phyloP scores from a whole-genome alignment of 176 grass and related monocot genomes.

The Carex cristatella region DNA sequence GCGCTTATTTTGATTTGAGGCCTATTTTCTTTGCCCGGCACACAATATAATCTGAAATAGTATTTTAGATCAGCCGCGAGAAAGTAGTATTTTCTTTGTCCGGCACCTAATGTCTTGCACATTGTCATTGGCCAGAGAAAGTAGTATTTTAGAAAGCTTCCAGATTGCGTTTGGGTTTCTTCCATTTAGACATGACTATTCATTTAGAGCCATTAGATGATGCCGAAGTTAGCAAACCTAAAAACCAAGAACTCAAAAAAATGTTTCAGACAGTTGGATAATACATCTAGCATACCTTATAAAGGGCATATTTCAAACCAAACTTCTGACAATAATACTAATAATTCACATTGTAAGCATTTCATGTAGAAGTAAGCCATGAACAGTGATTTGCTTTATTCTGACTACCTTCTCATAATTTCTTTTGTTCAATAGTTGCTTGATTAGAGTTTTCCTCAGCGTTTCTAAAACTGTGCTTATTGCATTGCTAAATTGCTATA shows the following conservation, averaged over 20 bases:
- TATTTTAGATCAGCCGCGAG: background rate
- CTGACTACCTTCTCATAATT: background rate
- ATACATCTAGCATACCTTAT: background rate
- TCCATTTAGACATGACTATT: background rate
- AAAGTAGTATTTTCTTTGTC: no score
- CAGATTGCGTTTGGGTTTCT: background rate
- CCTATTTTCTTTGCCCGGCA: background rate
- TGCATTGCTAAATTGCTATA: slow-evolving; percentile 15
- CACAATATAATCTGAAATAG: background rate
- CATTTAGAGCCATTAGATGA: background rate
- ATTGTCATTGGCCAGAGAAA: background rate
- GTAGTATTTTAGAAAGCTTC: background rate
- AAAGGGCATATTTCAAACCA: background rate
- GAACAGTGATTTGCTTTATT: background rate
- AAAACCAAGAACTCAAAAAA: background rate
- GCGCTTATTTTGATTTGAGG: background rate
- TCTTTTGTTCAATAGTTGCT: background rate
- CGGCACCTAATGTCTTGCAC: background rate
- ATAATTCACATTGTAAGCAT: background rate
- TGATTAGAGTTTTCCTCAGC: background rate
- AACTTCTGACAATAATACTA: background rate
- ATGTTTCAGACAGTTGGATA: background rate
- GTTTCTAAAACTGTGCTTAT: background rate
- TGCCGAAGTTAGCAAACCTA: background rate
- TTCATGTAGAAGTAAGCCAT: background rate